Evolutionary conservation across 495 filamentous ascomycete species (phyloP).

Genomic region (Hypoxylon perforatum): DNA sequence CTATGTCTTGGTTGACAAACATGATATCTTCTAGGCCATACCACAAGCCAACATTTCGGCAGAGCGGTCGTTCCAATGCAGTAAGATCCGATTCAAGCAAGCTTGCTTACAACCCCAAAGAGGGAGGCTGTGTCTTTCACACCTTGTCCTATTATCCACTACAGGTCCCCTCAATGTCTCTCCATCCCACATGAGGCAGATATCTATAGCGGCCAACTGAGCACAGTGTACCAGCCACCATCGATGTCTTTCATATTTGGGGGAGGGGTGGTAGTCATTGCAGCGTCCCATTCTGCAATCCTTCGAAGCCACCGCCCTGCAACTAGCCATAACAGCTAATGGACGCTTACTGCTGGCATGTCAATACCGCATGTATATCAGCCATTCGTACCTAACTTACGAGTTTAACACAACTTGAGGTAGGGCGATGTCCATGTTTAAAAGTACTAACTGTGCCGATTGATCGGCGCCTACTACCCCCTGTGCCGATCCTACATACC

Average conservation of each 20-base stretch:
- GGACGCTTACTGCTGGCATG: constrained; percentile 30
- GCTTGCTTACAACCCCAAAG: neutral
- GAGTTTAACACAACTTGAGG: neutral
- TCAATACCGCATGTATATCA: constrained; percentile 14
- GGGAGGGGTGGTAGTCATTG: constrained; percentile 19
- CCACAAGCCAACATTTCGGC: neutral
- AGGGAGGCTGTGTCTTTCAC: neutral
- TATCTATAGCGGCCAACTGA: too few relatives aligned
- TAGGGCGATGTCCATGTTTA: neutral
- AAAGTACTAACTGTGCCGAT: constrained; percentile 1
- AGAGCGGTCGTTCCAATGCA: neutral
- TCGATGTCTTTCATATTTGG: constrained; percentile 11
- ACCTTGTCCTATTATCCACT: neutral
- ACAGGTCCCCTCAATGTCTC: too few relatives aligned
- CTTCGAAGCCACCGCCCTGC: constrained; percentile 29
- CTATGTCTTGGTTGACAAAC: neutral
- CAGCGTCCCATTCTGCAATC: constrained; percentile 35
- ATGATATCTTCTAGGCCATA: neutral
- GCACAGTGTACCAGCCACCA: constrained; percentile 4
- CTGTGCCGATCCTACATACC: constrained; percentile 23
- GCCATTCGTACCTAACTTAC: constrained; percentile 12
- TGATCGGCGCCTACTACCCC: constrained; percentile 24
- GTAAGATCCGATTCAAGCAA: constrained; percentile 1
- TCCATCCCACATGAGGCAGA: too few relatives aligned
- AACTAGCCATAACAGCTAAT: constrained; percentile 25